Conservation (phyloP, 169 alveolate genomes). For the Ichthyophthirius multifiliis region DNA sequence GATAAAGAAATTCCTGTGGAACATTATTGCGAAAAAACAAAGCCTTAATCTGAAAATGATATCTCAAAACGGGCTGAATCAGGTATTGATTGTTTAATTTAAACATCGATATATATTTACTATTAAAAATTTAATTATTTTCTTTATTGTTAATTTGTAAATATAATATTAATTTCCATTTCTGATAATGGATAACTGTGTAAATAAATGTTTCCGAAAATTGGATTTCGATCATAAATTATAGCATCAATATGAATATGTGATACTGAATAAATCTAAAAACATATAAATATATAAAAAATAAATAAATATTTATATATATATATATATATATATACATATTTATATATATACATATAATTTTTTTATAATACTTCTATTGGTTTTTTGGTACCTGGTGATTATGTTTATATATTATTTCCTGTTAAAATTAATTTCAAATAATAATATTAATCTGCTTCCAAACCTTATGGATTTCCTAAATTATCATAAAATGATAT, state of each 20-base stretch:
- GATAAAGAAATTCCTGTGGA: neutral
- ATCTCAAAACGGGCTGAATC: slow-evolving; percentile 19
- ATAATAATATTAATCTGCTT: slow-evolving; percentile 14
- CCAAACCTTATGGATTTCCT: neutral
- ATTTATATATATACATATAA: neutral
- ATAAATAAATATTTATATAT: neutral
- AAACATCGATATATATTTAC: neutral
- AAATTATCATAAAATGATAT: slow-evolving; percentile 1
- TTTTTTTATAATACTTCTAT: neutral
- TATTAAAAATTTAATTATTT: neutral
- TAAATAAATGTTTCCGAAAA: neutral
- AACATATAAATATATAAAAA: neutral
- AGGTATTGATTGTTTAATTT: neutral
- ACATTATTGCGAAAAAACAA: slow-evolving; percentile 6
- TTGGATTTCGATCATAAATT: slow-evolving; percentile 22
- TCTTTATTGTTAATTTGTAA: neutral
- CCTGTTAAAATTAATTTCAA: slow-evolving; percentile 2
- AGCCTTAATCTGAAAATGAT: neutral
- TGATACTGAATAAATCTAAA: slow-evolving; percentile 1
- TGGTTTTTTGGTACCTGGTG: slow-evolving; percentile 26
- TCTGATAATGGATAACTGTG: slow-evolving; percentile 10
- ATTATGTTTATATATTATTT: slow-evolving; percentile 9
- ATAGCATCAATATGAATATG: slow-evolving; percentile 15
- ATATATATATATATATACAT: neutral
- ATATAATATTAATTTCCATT: neutral